phyloP scores from a whole-genome alignment of 78 protist genomes.

The Dictyostelium capitatum region DNA sequence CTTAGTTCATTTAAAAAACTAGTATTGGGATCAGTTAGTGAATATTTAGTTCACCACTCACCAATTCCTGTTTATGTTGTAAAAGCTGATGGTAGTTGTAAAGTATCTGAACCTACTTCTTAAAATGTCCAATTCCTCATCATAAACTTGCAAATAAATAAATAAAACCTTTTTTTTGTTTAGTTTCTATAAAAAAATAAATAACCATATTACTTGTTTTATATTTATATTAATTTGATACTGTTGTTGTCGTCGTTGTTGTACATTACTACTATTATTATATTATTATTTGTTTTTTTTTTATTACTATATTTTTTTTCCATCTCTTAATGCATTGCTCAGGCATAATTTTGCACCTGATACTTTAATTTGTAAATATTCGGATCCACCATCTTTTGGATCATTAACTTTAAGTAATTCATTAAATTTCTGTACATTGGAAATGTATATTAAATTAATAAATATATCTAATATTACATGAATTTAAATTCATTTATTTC shows the following conservation, averaged over 20 bases:
- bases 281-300: background rate
- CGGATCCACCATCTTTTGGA: constrained; percentile 70
- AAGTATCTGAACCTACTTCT: background rate
- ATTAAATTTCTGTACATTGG: constrained; percentile 16
- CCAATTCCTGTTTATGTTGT: constrained; percentile 72
- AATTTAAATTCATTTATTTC: background rate
- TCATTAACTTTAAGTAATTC: constrained; percentile 35
- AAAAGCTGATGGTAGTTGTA: constrained; percentile 14
- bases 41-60: constrained; percentile 57
- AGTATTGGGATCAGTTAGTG: constrained; percentile 50
- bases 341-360: constrained; percentile 67
- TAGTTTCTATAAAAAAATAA: background rate
- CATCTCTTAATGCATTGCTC: constrained; percentile 34
- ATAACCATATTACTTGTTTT: background rate
- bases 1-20: constrained; percentile 28
- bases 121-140: too few species aligned
- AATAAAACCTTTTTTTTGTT: too few species aligned
- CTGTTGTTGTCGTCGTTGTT: background rate
- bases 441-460: background rate
- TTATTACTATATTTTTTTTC: constrained; percentile 52
- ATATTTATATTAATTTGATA: background rate
- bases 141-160: background rate
- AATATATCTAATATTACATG: background rate
- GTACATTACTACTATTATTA: background rate
- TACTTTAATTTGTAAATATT: constrained; percentile 51